phyloP scores from a whole-genome alignment of 371 early-diverging fungal genomes.

The Saksenaea oblongispora region DNA sequence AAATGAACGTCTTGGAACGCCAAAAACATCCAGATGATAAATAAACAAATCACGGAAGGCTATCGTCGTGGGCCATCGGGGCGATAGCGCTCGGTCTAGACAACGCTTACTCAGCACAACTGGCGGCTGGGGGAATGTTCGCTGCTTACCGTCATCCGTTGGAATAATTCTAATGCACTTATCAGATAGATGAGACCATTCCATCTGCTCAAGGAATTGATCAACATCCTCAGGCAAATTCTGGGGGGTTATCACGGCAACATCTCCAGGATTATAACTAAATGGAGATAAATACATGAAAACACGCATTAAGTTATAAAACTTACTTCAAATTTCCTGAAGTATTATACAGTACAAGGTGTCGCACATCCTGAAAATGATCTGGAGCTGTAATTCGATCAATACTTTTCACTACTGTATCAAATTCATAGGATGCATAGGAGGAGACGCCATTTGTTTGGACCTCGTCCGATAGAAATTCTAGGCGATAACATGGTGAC shows the following conservation, averaged over 20 bases:
- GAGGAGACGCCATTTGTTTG: background rate
- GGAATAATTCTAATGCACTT: conserved; percentile 51
- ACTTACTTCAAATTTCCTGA: conserved; percentile 20
- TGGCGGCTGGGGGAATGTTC: background rate
- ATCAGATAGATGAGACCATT: conserved; percentile 76
- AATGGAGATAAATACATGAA: conserved; percentile 12
- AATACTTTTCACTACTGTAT: conserved; percentile 47
- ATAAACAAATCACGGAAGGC: conserved; percentile 75
- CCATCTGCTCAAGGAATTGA: conserved; percentile 66
- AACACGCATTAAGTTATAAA: background rate
- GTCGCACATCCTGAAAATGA: conserved; percentile 93
- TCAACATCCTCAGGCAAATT: conserved; percentile 73
- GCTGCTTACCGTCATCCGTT: conserved; percentile 33
- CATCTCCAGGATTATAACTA: conserved; percentile 83
- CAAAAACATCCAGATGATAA: conserved; percentile 78
- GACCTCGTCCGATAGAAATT: conserved; percentile 30
- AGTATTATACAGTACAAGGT: conserved; percentile 55
- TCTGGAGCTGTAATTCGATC: conserved; percentile 73
- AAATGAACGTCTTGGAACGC: conserved; percentile 86
- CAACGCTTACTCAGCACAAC: background rate
- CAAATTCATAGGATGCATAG: conserved; percentile 27
- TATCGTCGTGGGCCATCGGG: conserved; percentile 46
- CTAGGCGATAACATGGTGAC: conserved; percentile 40
- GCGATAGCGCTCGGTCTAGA: conserved; percentile 44
- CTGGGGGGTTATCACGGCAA: conserved; percentile 73